Percentiles rank a stretch among this genome's conserved stretches.
phyloP scores from a whole-genome alignment of 2,329 filamentous ascomycete species.

The Fusarium coicis region DNA sequence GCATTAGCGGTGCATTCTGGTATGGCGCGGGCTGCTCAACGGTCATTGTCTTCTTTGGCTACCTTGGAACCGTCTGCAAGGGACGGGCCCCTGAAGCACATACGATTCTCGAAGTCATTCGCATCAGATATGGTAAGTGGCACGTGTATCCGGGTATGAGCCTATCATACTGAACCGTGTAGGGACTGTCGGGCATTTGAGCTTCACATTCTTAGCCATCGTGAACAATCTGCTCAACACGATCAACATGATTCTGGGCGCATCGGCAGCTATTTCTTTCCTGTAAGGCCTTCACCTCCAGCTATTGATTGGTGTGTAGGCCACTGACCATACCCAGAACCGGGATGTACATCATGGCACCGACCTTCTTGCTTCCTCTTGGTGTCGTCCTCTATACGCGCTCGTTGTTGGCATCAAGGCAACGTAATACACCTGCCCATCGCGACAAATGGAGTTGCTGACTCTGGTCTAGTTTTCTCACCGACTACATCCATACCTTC shows the following conservation, averaged over 20 bases:
- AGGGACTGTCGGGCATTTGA: not conserved
- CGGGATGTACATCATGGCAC: not conserved
- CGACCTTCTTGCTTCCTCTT: not conserved
- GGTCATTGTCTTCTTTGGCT: not conserved
- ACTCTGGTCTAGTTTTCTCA: not conserved
- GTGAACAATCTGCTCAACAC: not conserved
- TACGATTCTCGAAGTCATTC: not conserved
- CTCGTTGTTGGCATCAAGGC: not conserved
- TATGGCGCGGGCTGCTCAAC: not conserved
- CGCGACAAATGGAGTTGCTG: not conserved
- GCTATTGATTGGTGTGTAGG: too few species aligned
- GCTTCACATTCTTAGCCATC: not conserved
- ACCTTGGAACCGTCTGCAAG: not conserved
- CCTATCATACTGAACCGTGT: fast-evolving
- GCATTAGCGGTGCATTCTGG: not conserved
- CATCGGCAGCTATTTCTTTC: not conserved
- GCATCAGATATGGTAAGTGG: not conserved
- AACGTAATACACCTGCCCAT: not conserved
- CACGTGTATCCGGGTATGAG: too few species aligned
- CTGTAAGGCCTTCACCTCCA: too few species aligned
- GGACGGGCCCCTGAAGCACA: not conserved
- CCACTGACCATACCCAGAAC: not conserved
- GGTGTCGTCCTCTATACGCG: not conserved
- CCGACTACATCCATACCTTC: not conserved
- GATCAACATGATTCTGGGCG: not conserved